Evolutionary conservation across 768 basidiomycete genomes (phyloP).

Genomic region (Lactarius akahatsu): DNA sequence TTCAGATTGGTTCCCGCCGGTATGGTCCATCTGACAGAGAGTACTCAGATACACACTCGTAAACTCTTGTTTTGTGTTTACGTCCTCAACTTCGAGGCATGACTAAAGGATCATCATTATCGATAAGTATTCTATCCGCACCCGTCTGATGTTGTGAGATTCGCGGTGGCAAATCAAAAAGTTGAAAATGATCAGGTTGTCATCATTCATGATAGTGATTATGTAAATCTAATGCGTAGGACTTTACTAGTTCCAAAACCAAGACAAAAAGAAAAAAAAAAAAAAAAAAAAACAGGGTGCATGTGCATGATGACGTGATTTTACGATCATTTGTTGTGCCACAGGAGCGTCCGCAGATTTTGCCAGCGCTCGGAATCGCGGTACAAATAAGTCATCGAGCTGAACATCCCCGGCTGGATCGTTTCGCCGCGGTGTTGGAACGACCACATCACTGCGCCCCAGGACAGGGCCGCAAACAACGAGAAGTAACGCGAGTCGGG

Average conservation of each 20-base stretch:
- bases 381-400: constrained; percentile 94
- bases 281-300: not conserved
- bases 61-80: constrained; percentile 15
- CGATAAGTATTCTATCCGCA: constrained; percentile 26
- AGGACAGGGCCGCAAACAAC: constrained; percentile 81
- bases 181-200: not conserved
- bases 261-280: not conserved
- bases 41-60: constrained; percentile 21
- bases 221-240: constrained; percentile 16
- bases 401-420: constrained; percentile 97
- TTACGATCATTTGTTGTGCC: constrained; percentile 74
- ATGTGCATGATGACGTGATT: not conserved
- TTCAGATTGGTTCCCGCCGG: constrained; percentile 16
- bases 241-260: not conserved
- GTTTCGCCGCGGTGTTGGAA: constrained; percentile 85
- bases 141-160: not conserved
- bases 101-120: constrained; percentile 27
- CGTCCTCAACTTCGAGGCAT: constrained; percentile 13
- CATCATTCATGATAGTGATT: constrained; percentile 8
- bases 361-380: constrained; percentile 89
- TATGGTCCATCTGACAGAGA: constrained; percentile 18
- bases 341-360: constrained; percentile 77
- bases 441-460: constrained; percentile 97
- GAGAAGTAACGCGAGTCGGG: constrained; percentile 85
- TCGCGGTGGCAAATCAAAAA: not conserved